Base-by-base conservation (phyloP, 2,329 filamentous ascomycete species). In the Fusarium nodosum region DNA sequence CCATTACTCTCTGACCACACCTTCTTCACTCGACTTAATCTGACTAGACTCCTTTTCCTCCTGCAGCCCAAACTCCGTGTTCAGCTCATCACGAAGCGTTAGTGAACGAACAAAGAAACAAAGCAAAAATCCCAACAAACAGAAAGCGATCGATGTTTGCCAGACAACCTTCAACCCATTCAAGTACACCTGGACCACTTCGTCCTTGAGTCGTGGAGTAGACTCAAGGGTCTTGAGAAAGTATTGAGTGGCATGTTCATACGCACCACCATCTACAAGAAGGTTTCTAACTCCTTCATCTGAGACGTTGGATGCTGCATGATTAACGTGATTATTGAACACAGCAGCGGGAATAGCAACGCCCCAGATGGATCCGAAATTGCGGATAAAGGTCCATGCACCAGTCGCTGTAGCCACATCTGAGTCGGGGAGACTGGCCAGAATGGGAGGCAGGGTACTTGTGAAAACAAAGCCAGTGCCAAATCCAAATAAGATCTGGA, bases 351-450 rank as follows among this genome's bases (percentile, higher is more conserved):
- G 79, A 26, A 87, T 80, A 0, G 82, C 77, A 2, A 83, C 78
- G 11, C 83, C 85, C 74, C 85, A 82, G 5, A 82, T 80, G n/a
- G 77, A 72, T 4, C 85, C 85, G 33, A 87, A 81, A 55, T 75
- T 80, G 38, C 84, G 80, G 59, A 84, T 72, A 60, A 87, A 87
- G 1, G 77, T 72, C 77, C 80, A 84, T 44, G 81, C 80, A 3
- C 75, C 78, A 4, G 81, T 81, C 0, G 80, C 79, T 2, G 77
- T 56, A 2, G 80, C 79, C 0, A 75, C 73, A 52, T 85, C 80
- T 2, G 64, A 62, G 11, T 83, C 81, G 1, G 72, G 38, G 2
- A 83, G 66, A 0, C 75, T 66, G 1, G 82, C 83, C 68, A 82
- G 79, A 18, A 83, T 76, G 0, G 84, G 81, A 0, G 84, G 82